Evolutionary conservation across 2,329 filamentous ascomycete species (phyloP).

Genomic region (Diaporthe velutina): DNA sequence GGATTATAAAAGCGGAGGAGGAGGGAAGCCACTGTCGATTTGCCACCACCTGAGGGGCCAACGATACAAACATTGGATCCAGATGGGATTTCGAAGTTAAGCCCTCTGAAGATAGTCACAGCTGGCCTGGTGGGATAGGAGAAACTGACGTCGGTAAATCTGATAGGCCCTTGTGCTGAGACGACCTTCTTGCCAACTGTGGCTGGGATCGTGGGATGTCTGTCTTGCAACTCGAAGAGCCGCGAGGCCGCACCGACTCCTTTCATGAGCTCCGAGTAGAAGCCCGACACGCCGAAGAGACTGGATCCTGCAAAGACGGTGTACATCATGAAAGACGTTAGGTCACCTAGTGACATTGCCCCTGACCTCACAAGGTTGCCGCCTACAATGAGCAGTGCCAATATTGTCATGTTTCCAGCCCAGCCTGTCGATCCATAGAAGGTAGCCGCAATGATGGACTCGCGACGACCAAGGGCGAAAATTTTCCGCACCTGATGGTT

Average conservation of each 20-base stretch:
- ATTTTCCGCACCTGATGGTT: conserved; percentile 93
- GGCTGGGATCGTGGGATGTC: conserved; percentile 86
- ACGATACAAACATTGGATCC: conserved; percentile 97
- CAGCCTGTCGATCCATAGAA: conserved; percentile 92
- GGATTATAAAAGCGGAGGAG: conserved; percentile 93
- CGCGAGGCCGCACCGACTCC: conserved; percentile 97
- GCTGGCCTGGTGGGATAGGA: conserved; percentile 94
- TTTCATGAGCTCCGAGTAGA: conserved; percentile 99
- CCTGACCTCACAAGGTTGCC: conserved; percentile 91
- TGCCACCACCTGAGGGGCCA: conserved; percentile 94
- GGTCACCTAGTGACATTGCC: conserved; percentile 87
- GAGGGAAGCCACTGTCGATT: conserved; percentile 94
- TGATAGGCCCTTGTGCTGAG: conserved; percentile 89
- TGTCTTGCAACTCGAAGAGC: conserved; percentile 94
- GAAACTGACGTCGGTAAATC: conserved; percentile 87
- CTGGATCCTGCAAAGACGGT: conserved; percentile 88
- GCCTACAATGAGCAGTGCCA: conserved; percentile 90
- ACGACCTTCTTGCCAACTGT: conserved; percentile 84
- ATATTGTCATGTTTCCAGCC: conserved; percentile 95
- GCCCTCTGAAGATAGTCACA: conserved; percentile 88
- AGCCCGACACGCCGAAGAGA: conserved; percentile 92
- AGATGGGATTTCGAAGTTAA: conserved; percentile 91
- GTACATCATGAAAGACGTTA: conserved; percentile 99
- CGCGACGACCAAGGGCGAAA: conserved; percentile 87
- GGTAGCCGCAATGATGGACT: conserved; percentile 88